Percentiles rank a stretch among this genome's conserved stretches.
phyloP scores from a whole-genome alignment of 2,329 filamentous ascomycete species.

The Microsporum audouinii region DNA sequence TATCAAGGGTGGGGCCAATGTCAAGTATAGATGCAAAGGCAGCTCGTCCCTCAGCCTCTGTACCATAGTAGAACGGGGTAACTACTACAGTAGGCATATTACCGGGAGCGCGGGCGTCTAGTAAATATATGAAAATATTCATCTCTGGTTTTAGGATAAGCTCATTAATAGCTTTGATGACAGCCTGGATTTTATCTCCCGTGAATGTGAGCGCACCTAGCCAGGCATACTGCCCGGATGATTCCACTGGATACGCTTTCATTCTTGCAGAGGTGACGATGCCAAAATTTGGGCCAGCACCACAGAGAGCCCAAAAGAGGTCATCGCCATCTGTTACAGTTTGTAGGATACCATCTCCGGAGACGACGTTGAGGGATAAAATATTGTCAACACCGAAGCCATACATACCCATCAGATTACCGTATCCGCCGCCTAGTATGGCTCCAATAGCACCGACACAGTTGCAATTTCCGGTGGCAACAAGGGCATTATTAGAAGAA shows the following conservation, averaged over 20 bases:
- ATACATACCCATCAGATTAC: constrained; percentile 43
- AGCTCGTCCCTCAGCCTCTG: neutral
- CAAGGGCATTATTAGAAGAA: neutral
- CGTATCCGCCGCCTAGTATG: constrained; percentile 48
- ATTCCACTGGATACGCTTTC: constrained; percentile 17
- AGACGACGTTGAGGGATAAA: constrained; percentile 41
- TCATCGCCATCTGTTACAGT: constrained; percentile 26
- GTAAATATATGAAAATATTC: neutral
- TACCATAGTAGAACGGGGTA: constrained; percentile 20
- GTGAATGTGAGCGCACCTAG: neutral
- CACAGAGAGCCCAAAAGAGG: constrained; percentile 47
- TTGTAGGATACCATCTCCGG: constrained; percentile 37
- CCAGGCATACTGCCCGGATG: constrained; percentile 20
- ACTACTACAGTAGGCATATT: constrained; percentile 15
- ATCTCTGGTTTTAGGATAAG: constrained; percentile 20
- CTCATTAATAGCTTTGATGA: constrained; percentile 17
- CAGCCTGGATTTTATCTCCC: neutral
- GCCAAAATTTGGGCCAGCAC: constrained; percentile 50
- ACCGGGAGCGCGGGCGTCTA: constrained; percentile 12
- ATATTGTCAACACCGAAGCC: constrained; percentile 46
- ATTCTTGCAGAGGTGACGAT: constrained; percentile 39
- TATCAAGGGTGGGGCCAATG: constrained; percentile 9
- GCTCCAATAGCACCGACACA: constrained; percentile 41
- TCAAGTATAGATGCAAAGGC: neutral
- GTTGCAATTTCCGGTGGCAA: constrained; percentile 40